Evolutionary conservation across 2,329 filamentous ascomycete genomes (phyloP), one percentile per base, ranked within the genome.

Genomic region (Pseudogymnoascus sp.): DNA sequence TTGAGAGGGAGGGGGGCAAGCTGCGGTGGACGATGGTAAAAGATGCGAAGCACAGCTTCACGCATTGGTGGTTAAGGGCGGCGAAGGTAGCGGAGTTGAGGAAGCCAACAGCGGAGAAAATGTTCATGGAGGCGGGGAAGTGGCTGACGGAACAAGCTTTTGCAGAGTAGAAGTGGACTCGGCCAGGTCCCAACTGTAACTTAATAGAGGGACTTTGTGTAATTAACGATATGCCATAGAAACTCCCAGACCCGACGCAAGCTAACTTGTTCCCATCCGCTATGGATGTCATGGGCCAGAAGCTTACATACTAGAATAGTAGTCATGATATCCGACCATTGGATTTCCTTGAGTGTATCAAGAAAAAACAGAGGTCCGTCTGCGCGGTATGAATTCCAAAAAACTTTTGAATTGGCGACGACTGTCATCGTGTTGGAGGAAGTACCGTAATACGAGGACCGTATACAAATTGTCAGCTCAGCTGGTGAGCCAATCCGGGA

Each of bases 71-170:
- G 41, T 52, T 52, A 30, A 52, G 41, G 41, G n/a, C 41, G 3
- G 3, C 41, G 5, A 52, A 52, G 41, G 41, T 52, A 12, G 41
- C 41, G 23, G 41, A 15, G 30, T 1, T 52, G 26, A 52, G 41
- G 26, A 52, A 52, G 41, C 41, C 41, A 52, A 28, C 26, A 13
- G 41, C 41, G n/a, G 41, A 52, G 41, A 28, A 52, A 28, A 52
- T 52, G 41, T 52, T 52, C 41, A 52, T 18, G 23, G 41, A 52
- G 9, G 41, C 41, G n/a, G 41, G 41, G 19, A 52, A 52, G 41
- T 52, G 41, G 41, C 23, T 52, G 23, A 52, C 41, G 23, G 41
- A 52, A 5, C 41, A 52, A 9, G 41, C 41, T 6, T 52, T 52
- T 52, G 41, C 41, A 30, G 41, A 52, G 23, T 52, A 52, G n/a